Evolutionary conservation across 495 filamentous ascomycete genomes (phyloP), one percentile per base, ranked within the genome.

Genomic region (Oidiodendron maius): DNA sequence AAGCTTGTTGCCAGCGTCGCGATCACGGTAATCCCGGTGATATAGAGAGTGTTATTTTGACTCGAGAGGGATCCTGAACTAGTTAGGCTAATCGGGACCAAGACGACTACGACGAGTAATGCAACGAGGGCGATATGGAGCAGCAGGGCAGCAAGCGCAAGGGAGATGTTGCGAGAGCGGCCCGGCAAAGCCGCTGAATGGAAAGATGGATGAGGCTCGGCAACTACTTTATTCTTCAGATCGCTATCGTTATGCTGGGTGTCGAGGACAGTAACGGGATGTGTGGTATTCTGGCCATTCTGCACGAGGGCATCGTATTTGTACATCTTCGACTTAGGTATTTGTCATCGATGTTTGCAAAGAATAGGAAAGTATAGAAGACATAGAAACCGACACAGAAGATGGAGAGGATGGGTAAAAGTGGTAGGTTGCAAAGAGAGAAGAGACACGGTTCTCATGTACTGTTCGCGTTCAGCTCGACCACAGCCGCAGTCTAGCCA

Each of bases 401-500:
- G 28, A 32, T 32, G 28, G 28, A 32, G 36, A 39, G 18, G 36
- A 39, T 39, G 36, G 36, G 36, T 39, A 39, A 39, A 39, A 17
- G 36, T 39, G 36, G 36, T 39, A 16, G 16, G 15, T 39, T 39
- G 36, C 36, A 39, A 32, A 17, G 36, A 39, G 36, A 39, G 5
- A 39, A 39, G 36, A 39, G 36, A 39, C 16, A 39, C 18, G 18
- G 36, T 39, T 39, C 36, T 39, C 36, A 39, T 17, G 18, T 39
- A 39, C 36, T 39, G 36, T 39, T 39, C 36, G 18, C 36, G 11
- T 39, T 39, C 36, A 32, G 28, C 28, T 32, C 8, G 28, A 32
- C 8, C 28, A 8, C 28, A 32, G 28, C 28, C 28, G 28, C 28
- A 32, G 36, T 16, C 36, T 17, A n/a, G n/a, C n/a, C n/a, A 39